Base-by-base conservation (phyloP, 2,329 filamentous ascomycete species). In the Ascochyta lentis region DNA sequence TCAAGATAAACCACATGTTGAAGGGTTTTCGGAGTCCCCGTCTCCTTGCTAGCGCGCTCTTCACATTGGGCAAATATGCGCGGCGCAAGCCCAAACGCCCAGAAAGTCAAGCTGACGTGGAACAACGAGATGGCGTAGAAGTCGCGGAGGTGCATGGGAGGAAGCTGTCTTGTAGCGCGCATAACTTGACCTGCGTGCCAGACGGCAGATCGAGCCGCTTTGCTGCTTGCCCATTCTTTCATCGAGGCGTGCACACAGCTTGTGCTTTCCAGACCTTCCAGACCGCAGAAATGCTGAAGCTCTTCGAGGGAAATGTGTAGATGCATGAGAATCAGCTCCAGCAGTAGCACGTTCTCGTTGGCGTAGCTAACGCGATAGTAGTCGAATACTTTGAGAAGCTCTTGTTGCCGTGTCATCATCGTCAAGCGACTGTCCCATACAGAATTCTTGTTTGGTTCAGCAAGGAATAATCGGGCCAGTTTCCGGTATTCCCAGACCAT, bases 61-160 rank as follows among this genome's bases (percentile, higher is more conserved):
- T 22, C 3, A 10, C 12, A 6, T 6, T 38, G 16, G 1, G 6
- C 4, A 13, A 38, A 38, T 10, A 38, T 23, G 16, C n/a, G 35
- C 6, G 19, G 13, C 16, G 35, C 35, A 22, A 38, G 35, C 2
- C 35, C 35, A 38, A 38, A 38, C 16, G 19, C 19, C 35, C 35
- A 38, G n/a, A 23, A 23, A 4, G 16, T 38, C n/a, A 23, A 22
- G 13, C 82, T 80, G 2, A 85, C 86, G 67, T 89, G 86, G 66
- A 89, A 88, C 1, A 89, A 80, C 0, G 83, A 85, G 6, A 89
- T 82, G 0, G 86, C 86, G 54, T 84, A 83, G 66, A 89, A 89
- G 55, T 86, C 85, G 34, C 84, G 82, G 6, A 89, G 71, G 31
- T 31, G 33, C 16, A 15, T 26, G 33, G 29, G 12, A 6, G 35